Evolutionary conservation across 495 filamentous ascomycete genomes (phyloP).

Genomic region (Evernia prunastri): DNA sequence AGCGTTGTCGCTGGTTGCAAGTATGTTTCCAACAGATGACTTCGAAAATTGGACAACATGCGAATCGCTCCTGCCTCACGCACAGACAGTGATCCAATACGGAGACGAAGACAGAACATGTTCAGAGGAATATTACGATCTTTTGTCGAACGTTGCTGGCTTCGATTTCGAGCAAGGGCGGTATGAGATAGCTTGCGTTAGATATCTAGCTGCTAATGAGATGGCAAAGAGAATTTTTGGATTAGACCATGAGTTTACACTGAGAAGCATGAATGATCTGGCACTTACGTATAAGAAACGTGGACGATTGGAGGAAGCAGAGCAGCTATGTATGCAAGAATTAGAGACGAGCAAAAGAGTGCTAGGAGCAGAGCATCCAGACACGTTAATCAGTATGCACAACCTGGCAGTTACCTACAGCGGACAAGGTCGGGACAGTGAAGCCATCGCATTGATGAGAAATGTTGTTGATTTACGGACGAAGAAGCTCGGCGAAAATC

Average conservation of each 20-base stretch:
- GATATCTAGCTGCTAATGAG: constrained; percentile 13
- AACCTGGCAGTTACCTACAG: constrained; percentile 26
- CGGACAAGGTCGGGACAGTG: not conserved
- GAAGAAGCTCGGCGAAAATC: constrained; percentile 5
- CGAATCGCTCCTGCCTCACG: constrained; percentile 35
- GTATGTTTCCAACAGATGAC: constrained; percentile 32
- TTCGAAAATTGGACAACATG: constrained; percentile 35
- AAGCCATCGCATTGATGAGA: constrained; percentile 1
- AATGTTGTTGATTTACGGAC: constrained; percentile 3
- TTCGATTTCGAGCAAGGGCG: constrained; percentile 18
- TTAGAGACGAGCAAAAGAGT: not conserved
- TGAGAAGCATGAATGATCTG: not conserved
- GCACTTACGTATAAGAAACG: not conserved
- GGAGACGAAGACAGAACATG: not conserved
- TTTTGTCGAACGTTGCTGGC: constrained; percentile 10
- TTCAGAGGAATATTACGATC: not conserved
- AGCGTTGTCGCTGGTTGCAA: constrained; percentile 31
- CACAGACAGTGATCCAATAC: constrained; percentile 27
- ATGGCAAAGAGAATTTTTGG: constrained; percentile 24
- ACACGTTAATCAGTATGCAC: constrained; percentile 28
- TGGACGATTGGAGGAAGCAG: not conserved
- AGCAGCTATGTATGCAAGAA: not conserved
- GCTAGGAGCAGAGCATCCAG: constrained; percentile 28
- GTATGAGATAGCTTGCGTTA: constrained; percentile 26
- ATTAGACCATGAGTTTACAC: not conserved